Base-by-base conservation (phyloP, 1,139 yeast species). In the Candida tetrigidarum region DNA sequence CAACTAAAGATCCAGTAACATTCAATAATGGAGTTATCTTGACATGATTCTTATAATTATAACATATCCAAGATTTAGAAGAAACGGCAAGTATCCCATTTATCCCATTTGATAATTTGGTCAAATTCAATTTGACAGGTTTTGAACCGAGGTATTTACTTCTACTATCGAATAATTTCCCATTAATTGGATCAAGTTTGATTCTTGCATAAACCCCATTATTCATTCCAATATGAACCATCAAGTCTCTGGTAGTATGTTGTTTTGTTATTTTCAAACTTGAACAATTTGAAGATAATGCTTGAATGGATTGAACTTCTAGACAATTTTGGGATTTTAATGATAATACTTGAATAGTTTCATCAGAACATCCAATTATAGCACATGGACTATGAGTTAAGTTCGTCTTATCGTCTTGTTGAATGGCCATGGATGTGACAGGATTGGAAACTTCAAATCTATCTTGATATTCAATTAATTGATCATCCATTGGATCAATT, bases 201-300 rank as follows among this genome's bases (percentile, higher is more conserved):
- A 90, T 80, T 25, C 84, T 71, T 2, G 85, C 83, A 64, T 86
- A 89, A 1, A 91, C 80, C 27, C 99, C 99, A 60, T 83, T 89
- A 20, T 71, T 78, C 73, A 92, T 74, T 1, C 98, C 98, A 42
- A 90, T 78, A 62, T 91, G 96, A 6, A 88, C 75, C 15, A 50
- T 49, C 45, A 50, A 50, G 4, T 43, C 50, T 14, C 45, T 44
- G 25, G n/a, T n/a, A n/a, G n/a, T n/a, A n/a, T 49, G 50, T 2
- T 14, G 26, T 7, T 52, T 42, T 14, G 60, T 45, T 53, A 86
- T 63, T 14, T 77, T 63, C 37, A 85, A 64, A 1, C 83, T 76
- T 4, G 73, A 60, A 1, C 86, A 78, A 4, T 77, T 70, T 0
- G 93, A 79, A 23, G 85, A 78, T 19, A 91, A 64, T 2, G 84